A percentile compares a stretch with the other conserved stretches of the same genome.
Evolutionary conservation across 192 early-diverging fungal species (phyloP).

Genomic region (Diversispora epigaea): DNA sequence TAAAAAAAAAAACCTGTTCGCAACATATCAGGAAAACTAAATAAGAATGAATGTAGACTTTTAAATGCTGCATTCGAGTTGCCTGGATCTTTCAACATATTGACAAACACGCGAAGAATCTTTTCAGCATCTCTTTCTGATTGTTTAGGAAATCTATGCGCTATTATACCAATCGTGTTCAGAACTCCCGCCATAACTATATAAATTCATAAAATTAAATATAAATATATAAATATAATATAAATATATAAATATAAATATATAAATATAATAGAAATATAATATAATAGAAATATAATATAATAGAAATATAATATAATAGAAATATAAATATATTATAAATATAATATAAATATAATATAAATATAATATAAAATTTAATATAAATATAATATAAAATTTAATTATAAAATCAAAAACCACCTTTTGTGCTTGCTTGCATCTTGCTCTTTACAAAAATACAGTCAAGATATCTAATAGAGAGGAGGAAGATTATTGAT

Average conservation of each 20-base stretch:
- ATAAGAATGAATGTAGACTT: slow-evolving; percentile 41
- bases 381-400: too few species aligned
- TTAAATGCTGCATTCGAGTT: slow-evolving; percentile 34
- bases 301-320: too few species aligned
- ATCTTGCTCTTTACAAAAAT: background rate
- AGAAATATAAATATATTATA: too few species aligned
- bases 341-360: too few species aligned
- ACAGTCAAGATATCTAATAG: slow-evolving; percentile 22
- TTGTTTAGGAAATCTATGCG: slow-evolving; percentile 38
- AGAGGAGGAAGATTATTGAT: background rate
- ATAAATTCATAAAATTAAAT: background rate
- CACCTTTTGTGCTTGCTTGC: background rate
- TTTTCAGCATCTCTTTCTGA: slow-evolving; percentile 9
- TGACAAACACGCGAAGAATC: slow-evolving; percentile 41
- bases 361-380: too few species aligned
- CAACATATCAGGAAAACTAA: slow-evolving; percentile 29
- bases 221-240: background rate
- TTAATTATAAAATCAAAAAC: too few species aligned
- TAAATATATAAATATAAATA: background rate
- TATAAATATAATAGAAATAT: background rate
- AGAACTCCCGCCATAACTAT: slow-evolving; percentile 46
- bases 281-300: too few species aligned
- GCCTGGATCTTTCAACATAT: slow-evolving; percentile 36
- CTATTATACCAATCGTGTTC: slow-evolving; percentile 45
- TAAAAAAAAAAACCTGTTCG: slow-evolving; percentile 30